Conservation (phyloP, 176 grass and related monocot genomes). For the Lolium multiflorum region DNA sequence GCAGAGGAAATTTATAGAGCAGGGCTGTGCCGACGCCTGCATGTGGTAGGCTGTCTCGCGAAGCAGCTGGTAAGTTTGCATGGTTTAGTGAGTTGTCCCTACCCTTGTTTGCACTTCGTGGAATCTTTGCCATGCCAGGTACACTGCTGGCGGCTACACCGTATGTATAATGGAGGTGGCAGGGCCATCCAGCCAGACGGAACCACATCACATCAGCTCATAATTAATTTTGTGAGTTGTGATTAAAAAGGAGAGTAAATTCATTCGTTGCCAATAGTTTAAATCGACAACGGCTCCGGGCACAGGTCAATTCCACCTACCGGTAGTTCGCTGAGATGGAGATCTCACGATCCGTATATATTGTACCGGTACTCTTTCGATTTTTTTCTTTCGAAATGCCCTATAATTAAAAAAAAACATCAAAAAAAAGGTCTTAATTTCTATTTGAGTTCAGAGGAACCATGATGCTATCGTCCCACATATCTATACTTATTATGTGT, state of each 20-base stretch:
- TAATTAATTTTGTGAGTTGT: not conserved
- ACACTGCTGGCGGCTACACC: not conserved
- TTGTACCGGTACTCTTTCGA: not conserved
- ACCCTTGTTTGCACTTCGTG: not conserved
- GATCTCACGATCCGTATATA: not conserved
- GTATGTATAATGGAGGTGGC: not conserved
- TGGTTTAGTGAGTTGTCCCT: slow-evolving; percentile 28
- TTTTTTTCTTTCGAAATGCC: too few species aligned
- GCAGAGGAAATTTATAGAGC: slow-evolving; percentile 48
- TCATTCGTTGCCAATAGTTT: not conserved
- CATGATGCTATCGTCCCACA: not conserved
- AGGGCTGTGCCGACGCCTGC: not conserved
- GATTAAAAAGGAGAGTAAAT: not conserved
- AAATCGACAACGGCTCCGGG: not conserved
- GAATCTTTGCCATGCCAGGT: slow-evolving; percentile 53
- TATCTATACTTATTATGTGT: not conserved
- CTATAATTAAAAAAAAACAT: too few species aligned
- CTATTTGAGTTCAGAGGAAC: too few species aligned
- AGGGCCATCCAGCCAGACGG: not conserved
- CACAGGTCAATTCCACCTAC: slow-evolving; percentile 1
- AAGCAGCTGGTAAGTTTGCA: not conserved
- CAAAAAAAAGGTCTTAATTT: too few species aligned
- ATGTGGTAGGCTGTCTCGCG: slow-evolving; percentile 17
- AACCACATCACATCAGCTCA: not conserved
- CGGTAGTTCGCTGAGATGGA: not conserved